Evolutionary conservation across 1,284 basidiomycete species (phyloP).

Genomic region (Peniophora sp.): DNA sequence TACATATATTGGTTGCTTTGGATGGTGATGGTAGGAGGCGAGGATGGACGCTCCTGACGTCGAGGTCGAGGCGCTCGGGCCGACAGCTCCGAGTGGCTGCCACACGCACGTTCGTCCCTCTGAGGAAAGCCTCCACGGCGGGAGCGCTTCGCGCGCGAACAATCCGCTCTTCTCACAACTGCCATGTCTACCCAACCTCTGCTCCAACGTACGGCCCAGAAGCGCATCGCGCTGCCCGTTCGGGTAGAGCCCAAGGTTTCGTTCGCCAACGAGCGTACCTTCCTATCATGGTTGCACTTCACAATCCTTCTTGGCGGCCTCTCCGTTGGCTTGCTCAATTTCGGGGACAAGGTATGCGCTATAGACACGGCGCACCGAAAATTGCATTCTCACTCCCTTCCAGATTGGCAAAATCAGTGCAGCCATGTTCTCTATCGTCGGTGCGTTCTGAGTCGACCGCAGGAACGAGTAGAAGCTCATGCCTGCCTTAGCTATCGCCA

Average conservation of each 20-base stretch:
- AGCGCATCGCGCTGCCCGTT: slow-evolving; percentile 92
- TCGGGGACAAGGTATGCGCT: slow-evolving; percentile 78
- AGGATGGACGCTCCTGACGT: too few species aligned
- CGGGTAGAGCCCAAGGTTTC: slow-evolving; percentile 93
- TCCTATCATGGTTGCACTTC: slow-evolving; percentile 94
- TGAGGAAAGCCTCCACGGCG: too few species aligned
- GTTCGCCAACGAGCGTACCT: slow-evolving; percentile 93
- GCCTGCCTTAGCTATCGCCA: slow-evolving; percentile 70
- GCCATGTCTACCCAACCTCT: slow-evolving; percentile 96
- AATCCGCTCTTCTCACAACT: slow-evolving; percentile 9
- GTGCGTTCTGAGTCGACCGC: slow-evolving; percentile 37
- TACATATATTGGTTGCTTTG: too few species aligned
- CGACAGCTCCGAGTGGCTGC: too few species aligned
- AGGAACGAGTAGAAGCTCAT: not conserved
- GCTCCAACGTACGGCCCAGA: slow-evolving; percentile 90
- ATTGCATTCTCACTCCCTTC: not conserved
- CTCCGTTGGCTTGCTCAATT: slow-evolving; percentile 94
- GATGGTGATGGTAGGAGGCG: too few species aligned
- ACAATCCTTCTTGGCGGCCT: slow-evolving; percentile 91
- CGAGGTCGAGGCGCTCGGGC: too few species aligned
- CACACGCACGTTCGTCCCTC: not conserved
- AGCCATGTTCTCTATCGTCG: slow-evolving; percentile 87
- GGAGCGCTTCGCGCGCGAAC: not conserved
- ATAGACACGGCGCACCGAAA: not conserved
- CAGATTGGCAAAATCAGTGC: slow-evolving; percentile 89